Evolutionary conservation across 1,284 basidiomycete genomes (phyloP), one percentile per base, ranked within the genome.

Genomic region (Leccinum fuscescens): DNA sequence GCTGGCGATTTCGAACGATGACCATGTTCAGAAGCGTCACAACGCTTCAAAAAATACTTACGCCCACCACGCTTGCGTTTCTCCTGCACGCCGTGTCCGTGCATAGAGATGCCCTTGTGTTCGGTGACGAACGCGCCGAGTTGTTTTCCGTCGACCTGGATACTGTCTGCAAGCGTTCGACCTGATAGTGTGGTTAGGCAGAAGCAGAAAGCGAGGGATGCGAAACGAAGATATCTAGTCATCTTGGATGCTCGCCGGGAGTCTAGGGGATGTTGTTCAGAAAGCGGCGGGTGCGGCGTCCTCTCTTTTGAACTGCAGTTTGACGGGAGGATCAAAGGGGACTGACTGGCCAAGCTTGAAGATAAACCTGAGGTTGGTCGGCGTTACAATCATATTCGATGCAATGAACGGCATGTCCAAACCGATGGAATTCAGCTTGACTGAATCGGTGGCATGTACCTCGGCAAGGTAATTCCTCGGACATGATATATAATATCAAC

Each of bases 41-140:
- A 68, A 33, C 67, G 69, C 55, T 64, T 69, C 48, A 37, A 54
- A 33, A 54, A 33, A 48, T 64, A 57, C 44, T 60, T 53, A 14
- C 66, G 58, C 60, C 57, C 66, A 44, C 61, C 48, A 31, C 64
- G 64, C 57, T 61, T 69, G 59, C 56, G 66, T n/a, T 55, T 62
- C 58, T 66, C 67, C 46, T 62, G 61, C 17, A 27, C 12, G 20
- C 37, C 39, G 6, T 61, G 50, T 44, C 27, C 50, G 24, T 58
- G 54, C 20, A 42, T 29, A 31, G 55, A 39, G 17, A 6, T n/a
- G 9, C 20, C 11, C 6, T 49, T 58, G 37, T 64, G 54, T 17
- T 54, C 66, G 12, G 53, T 2, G 22, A 11, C 42, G 46, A 54
- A n/a, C 15, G 57, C 15, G 4, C n/a, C 27, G 52, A 61, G 39